Evolutionary conservation across 1,284 basidiomycete species (phyloP).

Genomic region (Exobasidium rhododendri): DNA sequence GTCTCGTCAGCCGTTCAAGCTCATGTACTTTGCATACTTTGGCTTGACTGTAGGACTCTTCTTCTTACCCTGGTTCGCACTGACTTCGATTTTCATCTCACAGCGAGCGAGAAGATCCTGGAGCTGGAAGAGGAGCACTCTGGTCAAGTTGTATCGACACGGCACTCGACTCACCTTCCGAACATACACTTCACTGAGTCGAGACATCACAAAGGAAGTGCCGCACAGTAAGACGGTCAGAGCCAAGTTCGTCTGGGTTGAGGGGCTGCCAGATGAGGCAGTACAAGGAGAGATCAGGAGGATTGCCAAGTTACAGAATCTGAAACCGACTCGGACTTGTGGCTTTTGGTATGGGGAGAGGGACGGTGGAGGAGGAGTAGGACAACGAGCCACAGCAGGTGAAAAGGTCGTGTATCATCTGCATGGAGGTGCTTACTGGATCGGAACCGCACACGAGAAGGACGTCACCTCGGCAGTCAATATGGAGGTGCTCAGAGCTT

Average conservation of each 20-base stretch:
- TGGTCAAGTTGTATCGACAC: constrained; percentile 40
- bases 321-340: constrained; percentile 26
- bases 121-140: constrained; percentile 45
- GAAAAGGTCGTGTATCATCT: constrained; percentile 46
- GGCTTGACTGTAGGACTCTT: constrained; percentile 37
- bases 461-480: constrained; percentile 43
- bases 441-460: constrained; percentile 41
- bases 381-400: constrained; percentile 25
- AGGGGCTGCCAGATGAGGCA: constrained; percentile 24
- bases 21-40: constrained; percentile 44
- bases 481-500: constrained; percentile 32
- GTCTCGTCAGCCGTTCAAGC: constrained; percentile 41
- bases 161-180: constrained; percentile 42
- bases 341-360: constrained; percentile 46
- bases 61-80: constrained; percentile 35
- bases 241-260: constrained; percentile 43
- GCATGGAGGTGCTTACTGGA: constrained; percentile 52
- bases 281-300: constrained; percentile 40
- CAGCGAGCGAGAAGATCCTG: constrained; percentile 33
- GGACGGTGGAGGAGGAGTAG: constrained; percentile 21
- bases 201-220: constrained; percentile 33
- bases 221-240: constrained; percentile 40
- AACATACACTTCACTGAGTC: constrained; percentile 36
- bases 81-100: constrained; percentile 28
- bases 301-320: constrained; percentile 34